Evolutionary conservation across 1,284 basidiomycete genomes (phyloP).

Genomic region (Moesziomyces antarcticus): DNA sequence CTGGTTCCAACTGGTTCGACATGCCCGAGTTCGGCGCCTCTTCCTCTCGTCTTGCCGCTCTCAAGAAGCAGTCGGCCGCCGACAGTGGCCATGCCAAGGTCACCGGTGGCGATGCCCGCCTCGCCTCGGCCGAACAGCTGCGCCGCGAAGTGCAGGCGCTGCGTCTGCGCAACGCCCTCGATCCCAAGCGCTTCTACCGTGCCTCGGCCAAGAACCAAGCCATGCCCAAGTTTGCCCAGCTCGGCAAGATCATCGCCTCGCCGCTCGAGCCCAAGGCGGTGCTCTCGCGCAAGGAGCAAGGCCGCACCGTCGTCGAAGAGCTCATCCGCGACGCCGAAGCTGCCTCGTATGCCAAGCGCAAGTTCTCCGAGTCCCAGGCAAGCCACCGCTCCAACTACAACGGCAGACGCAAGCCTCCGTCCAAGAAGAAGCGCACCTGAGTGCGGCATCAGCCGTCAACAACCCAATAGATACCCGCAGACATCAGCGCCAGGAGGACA

Average conservation of each 20-base stretch:
- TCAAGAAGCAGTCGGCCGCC: conserved; percentile 39
- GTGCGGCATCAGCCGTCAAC: neutral
- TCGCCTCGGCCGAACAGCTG: conserved; percentile 72
- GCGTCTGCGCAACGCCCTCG: conserved; percentile 87
- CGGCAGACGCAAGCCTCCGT: conserved; percentile 32
- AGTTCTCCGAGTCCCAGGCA: conserved; percentile 77
- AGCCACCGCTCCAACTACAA: conserved; percentile 42
- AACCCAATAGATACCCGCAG: neutral
- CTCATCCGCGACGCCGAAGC: conserved; percentile 87
- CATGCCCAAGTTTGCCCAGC: conserved; percentile 78
- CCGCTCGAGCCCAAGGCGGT: conserved; percentile 80
- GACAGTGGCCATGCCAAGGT: conserved; percentile 43
- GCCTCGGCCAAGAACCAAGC: conserved; percentile 80
- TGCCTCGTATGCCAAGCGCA: conserved; percentile 89
- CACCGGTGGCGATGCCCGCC: conserved; percentile 56
- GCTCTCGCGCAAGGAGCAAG: conserved; percentile 78
- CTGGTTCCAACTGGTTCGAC: conserved; percentile 89
- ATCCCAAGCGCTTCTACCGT: conserved; percentile 95
- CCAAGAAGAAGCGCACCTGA: conserved; percentile 39
- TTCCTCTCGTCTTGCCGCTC: conserved; percentile 24
- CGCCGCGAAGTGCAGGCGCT: conserved; percentile 92
- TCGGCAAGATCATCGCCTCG: conserved; percentile 86
- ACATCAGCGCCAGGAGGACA: neutral
- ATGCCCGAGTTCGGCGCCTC: conserved; percentile 77
- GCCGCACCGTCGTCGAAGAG: conserved; percentile 86